Conservation (phyloP, 2,329 filamentous ascomycete genomes). For the Cercospora brassicicola region DNA sequence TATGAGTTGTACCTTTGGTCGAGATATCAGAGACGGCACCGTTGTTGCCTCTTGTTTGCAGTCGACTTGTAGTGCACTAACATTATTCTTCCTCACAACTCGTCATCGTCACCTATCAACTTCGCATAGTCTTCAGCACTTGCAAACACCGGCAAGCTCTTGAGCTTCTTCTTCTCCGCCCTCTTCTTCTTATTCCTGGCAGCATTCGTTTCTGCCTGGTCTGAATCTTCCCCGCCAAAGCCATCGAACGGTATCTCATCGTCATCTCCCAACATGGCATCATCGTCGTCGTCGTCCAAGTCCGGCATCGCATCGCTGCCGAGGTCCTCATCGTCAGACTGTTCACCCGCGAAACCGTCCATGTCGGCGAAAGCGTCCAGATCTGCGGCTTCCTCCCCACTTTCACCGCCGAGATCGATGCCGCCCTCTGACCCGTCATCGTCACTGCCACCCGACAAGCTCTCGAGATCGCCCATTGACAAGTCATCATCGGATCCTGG, state of each 20-base stretch:
- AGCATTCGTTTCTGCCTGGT: constrained; percentile 45
- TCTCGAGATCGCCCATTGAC: constrained; percentile 51
- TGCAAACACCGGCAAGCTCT: constrained; percentile 87
- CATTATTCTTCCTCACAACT: neutral
- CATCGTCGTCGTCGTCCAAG: constrained; percentile 44
- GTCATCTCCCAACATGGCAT: constrained; percentile 45
- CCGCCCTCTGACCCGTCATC: constrained; percentile 51
- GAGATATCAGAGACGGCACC: neutral
- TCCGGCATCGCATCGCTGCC: constrained; percentile 57
- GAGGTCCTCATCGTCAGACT: constrained; percentile 54
- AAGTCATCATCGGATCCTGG: constrained; percentile 59
- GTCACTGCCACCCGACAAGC: constrained; percentile 41
- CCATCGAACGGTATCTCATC: constrained; percentile 56
- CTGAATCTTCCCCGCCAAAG: constrained; percentile 55
- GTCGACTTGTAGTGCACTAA: neutral
- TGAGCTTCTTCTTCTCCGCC: constrained; percentile 78
- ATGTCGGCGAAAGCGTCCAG: constrained; percentile 45
- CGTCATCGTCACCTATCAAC: constrained; percentile 40
- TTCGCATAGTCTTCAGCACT: constrained; percentile 91
- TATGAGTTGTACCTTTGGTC: neutral
- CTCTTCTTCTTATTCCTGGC: constrained; percentile 48
- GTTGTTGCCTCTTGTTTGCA: neutral
- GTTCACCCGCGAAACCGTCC: constrained; percentile 30
- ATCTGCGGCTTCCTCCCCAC: constrained; percentile 40
- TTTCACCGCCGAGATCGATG: constrained; percentile 46